These are phyloP conservation scores for Sclerotinia glacialis DNA, from an alignment of 2,329 filamentous ascomycete species.

Conservation along the genomic window DNA sequence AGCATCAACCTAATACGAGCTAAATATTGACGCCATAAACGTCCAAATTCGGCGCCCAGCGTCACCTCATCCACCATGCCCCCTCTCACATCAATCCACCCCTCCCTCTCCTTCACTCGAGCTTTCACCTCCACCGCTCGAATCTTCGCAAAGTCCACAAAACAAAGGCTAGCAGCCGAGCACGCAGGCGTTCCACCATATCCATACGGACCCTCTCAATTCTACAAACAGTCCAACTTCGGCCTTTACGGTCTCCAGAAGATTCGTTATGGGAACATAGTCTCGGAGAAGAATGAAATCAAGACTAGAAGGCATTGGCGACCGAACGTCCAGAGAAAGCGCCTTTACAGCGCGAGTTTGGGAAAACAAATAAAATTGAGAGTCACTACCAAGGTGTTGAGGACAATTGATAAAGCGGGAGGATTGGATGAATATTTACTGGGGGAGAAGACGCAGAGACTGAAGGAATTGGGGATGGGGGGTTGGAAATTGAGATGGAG, in stretches of 20 bases:
- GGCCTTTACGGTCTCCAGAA: constrained; percentile 68
- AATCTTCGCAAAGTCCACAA: constrained; percentile 39
- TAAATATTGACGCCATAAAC: background rate
- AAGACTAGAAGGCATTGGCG: constrained; percentile 73
- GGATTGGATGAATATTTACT: constrained; percentile 90
- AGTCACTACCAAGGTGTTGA: constrained; percentile 66
- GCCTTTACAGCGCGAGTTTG: constrained; percentile 63
- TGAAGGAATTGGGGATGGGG: constrained; percentile 83
- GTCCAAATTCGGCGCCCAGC: background rate
- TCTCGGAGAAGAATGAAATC: constrained; percentile 63
- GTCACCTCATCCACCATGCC: constrained; percentile 27
- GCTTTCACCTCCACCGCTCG: constrained; percentile 38
- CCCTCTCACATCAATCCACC: constrained; percentile 30
- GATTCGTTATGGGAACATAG: constrained; percentile 77
- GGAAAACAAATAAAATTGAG: constrained; percentile 63
- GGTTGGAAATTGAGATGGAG: constrained; percentile 91
- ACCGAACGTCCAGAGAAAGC: constrained; percentile 64
- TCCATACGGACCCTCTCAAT: constrained; percentile 65
- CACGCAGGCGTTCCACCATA: constrained; percentile 54
- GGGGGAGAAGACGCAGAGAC: constrained; percentile 70
- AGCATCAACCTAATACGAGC: background rate
- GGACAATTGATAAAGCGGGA: constrained; percentile 78
- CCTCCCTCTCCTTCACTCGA: constrained; percentile 36
- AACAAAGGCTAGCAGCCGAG: constrained; percentile 39
- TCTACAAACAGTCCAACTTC: constrained; percentile 78